A percentile compares a stretch with the other conserved stretches of the same genome.
phyloP scores from a whole-genome alignment of 768 basidiomycete species.

The Tephrocybe sp. region DNA sequence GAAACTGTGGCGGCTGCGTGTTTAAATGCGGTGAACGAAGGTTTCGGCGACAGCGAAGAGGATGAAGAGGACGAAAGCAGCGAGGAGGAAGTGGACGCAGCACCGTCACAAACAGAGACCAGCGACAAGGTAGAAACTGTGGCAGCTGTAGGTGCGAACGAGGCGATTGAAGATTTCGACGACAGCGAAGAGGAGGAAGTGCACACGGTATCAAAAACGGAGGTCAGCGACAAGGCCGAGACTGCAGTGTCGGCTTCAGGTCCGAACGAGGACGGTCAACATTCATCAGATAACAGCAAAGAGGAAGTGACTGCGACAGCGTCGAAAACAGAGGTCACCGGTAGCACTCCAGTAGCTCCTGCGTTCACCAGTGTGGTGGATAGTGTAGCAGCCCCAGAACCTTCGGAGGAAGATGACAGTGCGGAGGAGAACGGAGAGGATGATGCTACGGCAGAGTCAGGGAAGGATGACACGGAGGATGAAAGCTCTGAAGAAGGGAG shows the following conservation, averaged over 20 bases:
- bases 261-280: background rate
- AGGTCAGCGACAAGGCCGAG: no score
- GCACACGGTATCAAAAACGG: no score
- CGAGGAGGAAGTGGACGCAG: background rate
- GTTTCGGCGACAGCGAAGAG: constrained; percentile 1
- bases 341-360: background rate
- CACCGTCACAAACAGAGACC: background rate
- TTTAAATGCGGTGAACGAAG: no score
- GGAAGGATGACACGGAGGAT: background rate
- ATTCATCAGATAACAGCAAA: background rate
- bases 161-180: background rate
- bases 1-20: no score
- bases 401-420: background rate
- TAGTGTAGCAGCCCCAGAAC: background rate
- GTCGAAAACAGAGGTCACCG: background rate
- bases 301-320: background rate
- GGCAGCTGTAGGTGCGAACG: background rate
- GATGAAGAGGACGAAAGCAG: background rate
- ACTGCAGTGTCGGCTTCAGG: no score
- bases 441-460: background rate
- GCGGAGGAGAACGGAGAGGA: background rate
- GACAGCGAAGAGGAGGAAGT: no score
- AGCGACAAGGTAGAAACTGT: background rate
- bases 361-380: background rate
- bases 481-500: background rate